Evolutionary conservation across 2,329 filamentous ascomycete species (phyloP), one percentile per base, ranked within the genome.

Genomic region (Penicillium olsonii): DNA sequence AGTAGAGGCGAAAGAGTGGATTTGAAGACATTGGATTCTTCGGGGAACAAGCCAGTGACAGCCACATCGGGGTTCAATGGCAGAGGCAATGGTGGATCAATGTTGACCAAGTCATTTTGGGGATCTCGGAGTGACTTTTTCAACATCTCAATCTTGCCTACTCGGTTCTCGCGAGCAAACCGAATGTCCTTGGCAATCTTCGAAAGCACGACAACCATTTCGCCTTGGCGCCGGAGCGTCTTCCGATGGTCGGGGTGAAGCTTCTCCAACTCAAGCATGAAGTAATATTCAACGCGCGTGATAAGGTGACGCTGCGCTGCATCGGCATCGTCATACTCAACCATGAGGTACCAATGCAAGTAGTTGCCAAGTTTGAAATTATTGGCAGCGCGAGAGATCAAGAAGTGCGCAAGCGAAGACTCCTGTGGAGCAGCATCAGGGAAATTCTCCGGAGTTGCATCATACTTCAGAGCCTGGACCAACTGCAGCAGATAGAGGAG

Each of bases 321-420:
- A 57, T 87, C 91, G 33, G 74, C 71, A 67, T 96, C 92, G 60
- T 95, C 90, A 60, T 92, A 95, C 72, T 99, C 95, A 1, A 99
- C 94, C 85, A 96, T 96, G 2, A 99, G 79, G 69, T 97, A 99
- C 94, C 94, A 99, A 69, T 96, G 90, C 45, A 99, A 84, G 72
- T 95, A 96, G 67, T 95, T 99, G 24, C 92, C 94, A 1, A 99
- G 80, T 52, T 88, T 87, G 63, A 96, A 89, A 65, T 95, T 97
- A 54, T 87, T 84, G 12, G 89, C 87, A 3, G 94, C 95, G 29
- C 94, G 84, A 1, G 88, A 84, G 48, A 99, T 94, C 3, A 99
- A 78, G 65, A 99, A 99, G 19, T 83, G 84, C 2, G 92, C 92
- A 5, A 99, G 77, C 0, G 92, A 96, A 0, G 92, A 96, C 61